Evolutionary conservation across 768 basidiomycete genomes (phyloP), one percentile per base, ranked within the genome.

Genomic region (Russula griseocarnosa): DNA sequence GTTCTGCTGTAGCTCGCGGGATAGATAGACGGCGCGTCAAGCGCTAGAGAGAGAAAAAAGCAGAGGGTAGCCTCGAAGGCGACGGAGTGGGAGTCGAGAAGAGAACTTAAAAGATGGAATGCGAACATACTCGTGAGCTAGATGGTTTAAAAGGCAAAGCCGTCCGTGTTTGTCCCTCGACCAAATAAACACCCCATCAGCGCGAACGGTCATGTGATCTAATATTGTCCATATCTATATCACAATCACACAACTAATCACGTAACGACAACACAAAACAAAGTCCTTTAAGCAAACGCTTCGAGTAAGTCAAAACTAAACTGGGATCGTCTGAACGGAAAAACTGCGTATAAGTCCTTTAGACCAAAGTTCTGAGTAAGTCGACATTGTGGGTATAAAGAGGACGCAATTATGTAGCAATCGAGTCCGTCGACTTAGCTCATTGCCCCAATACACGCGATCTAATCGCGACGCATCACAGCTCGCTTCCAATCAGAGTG

Each of bases 231-330:
- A 9, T 13, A 30, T 30, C 30, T 18, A 4, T 3, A 14, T n/a
- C 8, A 13, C 85, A 79, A 86, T 88, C 63, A 38, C 38, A 40
- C 16, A 18, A 16, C 38, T 40, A 44, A 44, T 44, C n/a, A 44
- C 44, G 38, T 44, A 44, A 44, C 20, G 3, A 44, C 9, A n/a
- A n/a, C 42, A 20, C 38, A 40, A 40, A 40, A 40, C 38, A 40
- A 40, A 40, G 38, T 18, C 38, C 38, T 36, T 40, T 18, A 16
- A 40, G 38, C 38, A 6, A 40, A 18, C 38, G 16, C 6, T 18
- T 40, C 1, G 16, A 40, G 16, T 18, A 40, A 40, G 38, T 38
- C 36, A 16, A 16, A 38, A 38, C 5, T 5, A n/a, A 47, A 47
- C 46, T 22, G 22, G 10, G 6, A 22, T 22, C 10, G 44, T 46